Percentiles rank a stretch among this genome's conserved stretches.
Evolutionary conservation across 306 rosid species (phyloP).

Genomic region (Dalbergia cultrata): DNA sequence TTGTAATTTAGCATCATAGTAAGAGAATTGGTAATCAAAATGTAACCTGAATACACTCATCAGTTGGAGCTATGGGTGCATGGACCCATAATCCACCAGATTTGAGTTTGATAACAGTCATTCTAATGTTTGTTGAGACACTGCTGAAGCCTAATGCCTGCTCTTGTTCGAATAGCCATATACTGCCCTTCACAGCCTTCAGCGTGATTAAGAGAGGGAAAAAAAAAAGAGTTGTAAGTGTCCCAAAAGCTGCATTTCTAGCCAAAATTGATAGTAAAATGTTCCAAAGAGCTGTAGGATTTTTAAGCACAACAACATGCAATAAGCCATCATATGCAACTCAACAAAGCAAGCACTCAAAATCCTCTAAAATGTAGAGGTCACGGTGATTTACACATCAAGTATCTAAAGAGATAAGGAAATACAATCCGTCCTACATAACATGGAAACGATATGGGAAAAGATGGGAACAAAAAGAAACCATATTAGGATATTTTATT

Average conservation of each 20-base stretch:
- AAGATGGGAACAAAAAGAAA: constrained; percentile 11
- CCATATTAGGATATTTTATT: background rate
- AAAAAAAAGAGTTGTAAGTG: constrained; percentile 8
- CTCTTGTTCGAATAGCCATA: constrained; percentile 98
- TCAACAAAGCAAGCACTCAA: background rate
- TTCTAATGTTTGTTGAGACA: constrained; percentile 96
- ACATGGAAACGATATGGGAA: background rate
- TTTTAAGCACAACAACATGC: background rate
- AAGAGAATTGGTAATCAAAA: constrained; percentile 40
- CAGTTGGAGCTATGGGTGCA: constrained; percentile 98
- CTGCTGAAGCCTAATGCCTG: constrained; percentile 99
- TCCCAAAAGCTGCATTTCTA: constrained; percentile 39
- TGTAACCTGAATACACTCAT: constrained; percentile 92
- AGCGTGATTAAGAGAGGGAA: constrained; percentile 15
- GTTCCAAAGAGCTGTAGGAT: constrained; percentile 19
- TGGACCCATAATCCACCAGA: constrained; percentile 98
- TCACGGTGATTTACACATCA: constrained; percentile 8
- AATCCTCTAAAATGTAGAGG: background rate
- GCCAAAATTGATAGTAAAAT: constrained; percentile 5
- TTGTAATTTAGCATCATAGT: constrained; percentile 19
- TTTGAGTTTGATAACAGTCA: constrained; percentile 96
- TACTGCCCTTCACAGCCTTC: constrained; percentile 85
- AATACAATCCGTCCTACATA: background rate
- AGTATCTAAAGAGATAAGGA: background rate
- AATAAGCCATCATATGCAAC: background rate